These are phyloP conservation scores for Lyophyllum semitale DNA, from an alignment of 768 basidiomycete genomes.

Conservation along the genomic window DNA sequence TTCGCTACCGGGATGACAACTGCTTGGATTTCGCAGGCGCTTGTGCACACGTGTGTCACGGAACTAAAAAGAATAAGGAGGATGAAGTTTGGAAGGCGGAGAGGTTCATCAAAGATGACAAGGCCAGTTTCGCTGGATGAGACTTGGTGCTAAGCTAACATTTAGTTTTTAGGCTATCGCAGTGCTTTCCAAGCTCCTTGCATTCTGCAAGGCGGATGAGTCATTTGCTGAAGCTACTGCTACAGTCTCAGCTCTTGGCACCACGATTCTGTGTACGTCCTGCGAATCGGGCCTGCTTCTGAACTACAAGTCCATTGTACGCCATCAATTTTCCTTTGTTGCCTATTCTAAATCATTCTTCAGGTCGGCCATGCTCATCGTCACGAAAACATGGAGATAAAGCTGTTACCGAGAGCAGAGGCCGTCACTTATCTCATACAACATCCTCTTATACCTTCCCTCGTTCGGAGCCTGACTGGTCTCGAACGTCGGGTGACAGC, in stretches of 20 bases:
- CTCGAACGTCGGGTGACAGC: constrained; percentile 20
- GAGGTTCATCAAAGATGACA: constrained; percentile 59
- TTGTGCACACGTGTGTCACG: constrained; percentile 60
- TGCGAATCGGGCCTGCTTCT: constrained; percentile 54
- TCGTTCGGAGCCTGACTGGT: constrained; percentile 15
- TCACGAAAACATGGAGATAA: constrained; percentile 54
- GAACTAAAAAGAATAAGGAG: constrained; percentile 28
- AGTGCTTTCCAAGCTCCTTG: constrained; percentile 40
- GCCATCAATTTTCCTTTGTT: constrained; percentile 16
- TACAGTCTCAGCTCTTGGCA: constrained; percentile 23
- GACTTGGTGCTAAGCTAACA: background rate
- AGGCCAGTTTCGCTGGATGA: constrained; percentile 34
- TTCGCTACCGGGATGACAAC: constrained; percentile 35
- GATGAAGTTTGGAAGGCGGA: constrained; percentile 46
- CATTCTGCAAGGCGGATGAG: constrained; percentile 27
- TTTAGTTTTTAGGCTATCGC: constrained; percentile 43
- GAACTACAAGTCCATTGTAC: constrained; percentile 47
- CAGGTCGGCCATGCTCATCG: constrained; percentile 67
- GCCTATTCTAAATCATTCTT: background rate
- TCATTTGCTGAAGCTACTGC: constrained; percentile 23
- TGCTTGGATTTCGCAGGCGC: constrained; percentile 60
- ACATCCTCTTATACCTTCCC: constrained; percentile 15
- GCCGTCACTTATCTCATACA: constrained; percentile 17
- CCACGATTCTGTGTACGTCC: constrained; percentile 45
- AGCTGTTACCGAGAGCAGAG: constrained; percentile 25